phyloP scores from a whole-genome alignment of 257 asterid genomes.

The Przewalskia tangutica region DNA sequence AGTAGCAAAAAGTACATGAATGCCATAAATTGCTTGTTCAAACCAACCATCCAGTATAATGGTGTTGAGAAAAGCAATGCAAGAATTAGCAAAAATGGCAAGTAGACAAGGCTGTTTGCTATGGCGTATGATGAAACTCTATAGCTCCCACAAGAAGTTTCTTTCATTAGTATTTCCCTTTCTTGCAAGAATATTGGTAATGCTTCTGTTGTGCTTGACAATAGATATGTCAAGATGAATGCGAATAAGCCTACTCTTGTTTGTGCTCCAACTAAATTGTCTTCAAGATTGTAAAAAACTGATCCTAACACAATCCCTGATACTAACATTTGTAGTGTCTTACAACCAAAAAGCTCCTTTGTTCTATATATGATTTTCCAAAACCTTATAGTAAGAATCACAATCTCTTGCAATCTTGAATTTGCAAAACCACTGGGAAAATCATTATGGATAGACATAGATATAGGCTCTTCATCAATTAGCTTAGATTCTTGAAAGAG shows the following conservation, averaged over 20 bases:
- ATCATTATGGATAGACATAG: neutral
- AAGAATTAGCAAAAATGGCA: constrained; percentile 68
- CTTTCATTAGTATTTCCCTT: constrained; percentile 82
- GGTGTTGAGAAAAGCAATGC: constrained; percentile 62
- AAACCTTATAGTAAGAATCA: constrained; percentile 58
- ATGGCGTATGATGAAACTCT: constrained; percentile 72
- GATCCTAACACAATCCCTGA: constrained; percentile 78
- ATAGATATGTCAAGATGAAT: constrained; percentile 58
- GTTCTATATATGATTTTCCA: constrained; percentile 68
- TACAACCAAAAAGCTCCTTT: constrained; percentile 68
- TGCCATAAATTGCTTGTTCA: constrained; percentile 36
- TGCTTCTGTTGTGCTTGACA: constrained; percentile 81
- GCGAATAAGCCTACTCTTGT: constrained; percentile 85
- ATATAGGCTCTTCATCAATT: constrained; percentile 34
- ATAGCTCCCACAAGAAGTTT: constrained; percentile 70
- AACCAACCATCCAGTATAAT: constrained; percentile 73
- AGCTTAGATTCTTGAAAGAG: constrained; percentile 82
- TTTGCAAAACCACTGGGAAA: constrained; percentile 37
- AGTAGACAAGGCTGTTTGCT: constrained; percentile 75
- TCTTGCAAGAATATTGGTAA: constrained; percentile 89
- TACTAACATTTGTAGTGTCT: constrained; percentile 64
- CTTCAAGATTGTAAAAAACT: constrained; percentile 48
- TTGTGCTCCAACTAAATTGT: constrained; percentile 44
- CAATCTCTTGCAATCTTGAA: constrained; percentile 46
- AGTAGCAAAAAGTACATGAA: constrained; percentile 53